Evolutionary conservation across 2,329 filamentous ascomycete species (phyloP).

Genomic region (Scytalidium lignicola): DNA sequence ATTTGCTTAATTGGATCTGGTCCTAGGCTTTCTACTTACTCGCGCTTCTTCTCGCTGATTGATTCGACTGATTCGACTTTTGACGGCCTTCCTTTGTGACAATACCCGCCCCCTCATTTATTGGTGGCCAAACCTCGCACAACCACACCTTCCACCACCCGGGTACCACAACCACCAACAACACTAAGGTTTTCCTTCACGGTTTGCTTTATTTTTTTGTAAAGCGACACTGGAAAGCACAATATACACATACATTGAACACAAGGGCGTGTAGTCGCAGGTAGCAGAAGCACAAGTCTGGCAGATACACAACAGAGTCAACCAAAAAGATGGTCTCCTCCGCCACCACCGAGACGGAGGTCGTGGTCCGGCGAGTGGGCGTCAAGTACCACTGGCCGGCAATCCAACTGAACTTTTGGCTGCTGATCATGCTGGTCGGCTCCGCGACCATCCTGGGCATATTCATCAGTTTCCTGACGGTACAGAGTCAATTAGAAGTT

Average conservation of each 20-base stretch:
- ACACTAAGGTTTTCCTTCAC: not conserved
- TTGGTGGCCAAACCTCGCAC: not conserved
- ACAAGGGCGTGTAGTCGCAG: too few relatives aligned
- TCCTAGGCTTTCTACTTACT: too few relatives aligned
- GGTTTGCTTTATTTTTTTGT: not conserved
- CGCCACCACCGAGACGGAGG: slow-evolving; percentile 19
- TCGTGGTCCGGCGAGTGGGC: slow-evolving; percentile 20
- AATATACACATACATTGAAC: not conserved
- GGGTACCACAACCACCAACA: not conserved
- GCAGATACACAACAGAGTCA: not conserved
- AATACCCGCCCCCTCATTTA: not conserved
- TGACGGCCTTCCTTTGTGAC: not conserved
- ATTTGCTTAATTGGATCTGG: too few relatives aligned
- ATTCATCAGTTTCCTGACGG: slow-evolving; percentile 53
- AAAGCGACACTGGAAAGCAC: not conserved
- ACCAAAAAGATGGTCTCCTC: slow-evolving; percentile 22
- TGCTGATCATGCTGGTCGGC: slow-evolving; percentile 59
- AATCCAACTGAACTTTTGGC: slow-evolving; percentile 62
- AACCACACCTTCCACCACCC: not conserved
- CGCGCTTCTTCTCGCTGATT: too few relatives aligned
- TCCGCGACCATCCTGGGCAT: slow-evolving; percentile 56
- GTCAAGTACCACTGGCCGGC: slow-evolving; percentile 61
- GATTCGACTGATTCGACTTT: not conserved
- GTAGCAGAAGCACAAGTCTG: not conserved
- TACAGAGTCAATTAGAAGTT: slow-evolving; percentile 50